phyloP scores from a whole-genome alignment of 306 rosid species.

The Cicer yamashitae region DNA sequence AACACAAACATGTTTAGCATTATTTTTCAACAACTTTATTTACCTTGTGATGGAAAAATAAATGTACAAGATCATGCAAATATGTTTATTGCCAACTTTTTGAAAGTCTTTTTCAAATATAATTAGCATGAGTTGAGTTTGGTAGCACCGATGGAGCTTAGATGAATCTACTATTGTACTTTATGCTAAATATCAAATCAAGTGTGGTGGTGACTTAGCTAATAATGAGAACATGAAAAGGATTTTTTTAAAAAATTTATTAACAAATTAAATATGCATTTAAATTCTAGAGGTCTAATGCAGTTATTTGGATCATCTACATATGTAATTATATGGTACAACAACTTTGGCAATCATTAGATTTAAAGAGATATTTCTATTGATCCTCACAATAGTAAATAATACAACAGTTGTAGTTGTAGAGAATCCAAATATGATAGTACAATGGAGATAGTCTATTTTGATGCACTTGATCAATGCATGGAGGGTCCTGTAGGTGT shows the following conservation, averaged over 20 bases:
- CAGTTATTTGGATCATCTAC: too few relatives aligned
- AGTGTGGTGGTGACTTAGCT: background rate
- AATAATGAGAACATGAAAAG: background rate
- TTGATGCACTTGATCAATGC: too few relatives aligned
- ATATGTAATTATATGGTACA: too few relatives aligned
- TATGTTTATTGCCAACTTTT: conserved; percentile 3
- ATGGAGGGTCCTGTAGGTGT: too few relatives aligned
- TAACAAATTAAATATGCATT: background rate
- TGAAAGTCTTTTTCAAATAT: background rate
- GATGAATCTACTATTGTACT: background rate
- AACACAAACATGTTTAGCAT: conserved; percentile 18
- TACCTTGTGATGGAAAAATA: background rate
- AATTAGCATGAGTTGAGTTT: conserved; percentile 10
- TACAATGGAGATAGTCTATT: too few relatives aligned
- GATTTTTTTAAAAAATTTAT: background rate
- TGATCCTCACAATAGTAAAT: too few relatives aligned
- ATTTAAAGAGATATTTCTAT: too few relatives aligned
- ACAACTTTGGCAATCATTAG: too few relatives aligned
- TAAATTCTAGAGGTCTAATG: too few relatives aligned
- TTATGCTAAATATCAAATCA: background rate
- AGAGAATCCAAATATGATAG: too few relatives aligned
- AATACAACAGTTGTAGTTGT: too few relatives aligned
- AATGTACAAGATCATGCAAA: conserved; percentile 42
- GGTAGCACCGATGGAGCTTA: background rate
- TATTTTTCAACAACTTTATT: background rate